Evolutionary conservation across 1,284 basidiomycete genomes (phyloP).

Genomic region (Macrocystidia cucumis): DNA sequence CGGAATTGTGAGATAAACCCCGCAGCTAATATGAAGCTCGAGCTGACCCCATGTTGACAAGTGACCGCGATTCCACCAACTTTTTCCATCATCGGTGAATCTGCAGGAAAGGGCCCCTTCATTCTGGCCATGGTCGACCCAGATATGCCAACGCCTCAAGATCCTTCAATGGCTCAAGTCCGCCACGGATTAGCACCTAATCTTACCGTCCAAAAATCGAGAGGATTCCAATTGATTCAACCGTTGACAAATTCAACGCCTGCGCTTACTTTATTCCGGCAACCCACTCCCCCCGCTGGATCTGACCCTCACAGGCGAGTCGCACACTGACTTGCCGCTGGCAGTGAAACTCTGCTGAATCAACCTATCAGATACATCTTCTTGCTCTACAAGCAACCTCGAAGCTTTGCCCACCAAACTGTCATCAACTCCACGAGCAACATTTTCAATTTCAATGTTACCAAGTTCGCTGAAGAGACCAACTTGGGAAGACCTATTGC

Average conservation of each 20-base stretch:
- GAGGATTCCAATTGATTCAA: not conserved
- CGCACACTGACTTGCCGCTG: not conserved
- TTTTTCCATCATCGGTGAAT: conserved; percentile 16
- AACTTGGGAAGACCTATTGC: conserved; percentile 34
- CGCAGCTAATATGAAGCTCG: conserved; percentile 5
- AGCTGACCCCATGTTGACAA: conserved; percentile 8
- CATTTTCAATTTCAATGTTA: conserved; percentile 29
- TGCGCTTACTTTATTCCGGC: conserved; percentile 29
- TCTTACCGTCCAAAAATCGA: conserved; percentile 15
- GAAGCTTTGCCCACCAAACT: conserved; percentile 27
- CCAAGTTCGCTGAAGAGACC: conserved; percentile 25
- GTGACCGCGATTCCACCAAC: conserved; percentile 25
- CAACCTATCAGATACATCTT: conserved; percentile 29
- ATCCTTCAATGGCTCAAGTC: conserved; percentile 30
- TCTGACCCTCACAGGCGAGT: conserved; percentile 34
- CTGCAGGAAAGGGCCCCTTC: conserved; percentile 21
- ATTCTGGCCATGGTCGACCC: conserved; percentile 35
- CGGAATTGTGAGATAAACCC: conserved; percentile 3
- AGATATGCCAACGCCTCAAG: conserved; percentile 38
- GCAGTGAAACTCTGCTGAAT: not conserved
- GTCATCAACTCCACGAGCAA: conserved; percentile 27
- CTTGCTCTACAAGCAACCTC: conserved; percentile 32
- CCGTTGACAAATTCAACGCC: conserved; percentile 27
- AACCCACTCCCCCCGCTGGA: conserved; percentile 33
- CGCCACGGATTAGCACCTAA: conserved; percentile 37